Base-by-base conservation (phyloP, 371 early-diverging fungal genomes). In the Spiromyces aspiralis region DNA sequence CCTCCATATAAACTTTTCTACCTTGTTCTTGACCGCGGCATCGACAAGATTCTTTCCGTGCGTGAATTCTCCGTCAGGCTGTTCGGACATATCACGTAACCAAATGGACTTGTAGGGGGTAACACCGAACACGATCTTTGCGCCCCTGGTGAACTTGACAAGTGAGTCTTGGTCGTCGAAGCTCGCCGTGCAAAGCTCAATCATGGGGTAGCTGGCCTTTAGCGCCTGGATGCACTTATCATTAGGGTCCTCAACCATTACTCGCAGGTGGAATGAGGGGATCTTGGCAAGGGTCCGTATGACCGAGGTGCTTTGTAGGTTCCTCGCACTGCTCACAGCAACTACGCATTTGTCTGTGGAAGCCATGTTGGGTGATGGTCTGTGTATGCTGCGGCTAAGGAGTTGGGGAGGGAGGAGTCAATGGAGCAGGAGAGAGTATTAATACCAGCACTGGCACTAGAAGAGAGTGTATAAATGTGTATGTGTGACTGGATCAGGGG, bases 11-110 rank as follows among this genome's bases (percentile, higher is more conserved):
- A 35, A 35, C 35, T 10, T 35, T 4, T 44, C 4, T 25, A 60
- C 63, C 20, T 54, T 49, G 0, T 47, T 53, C 0, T 27, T 47
- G 24, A 60, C 59, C 0, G 63, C 63, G 12, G 63, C 60, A n/a
- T 63, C 60, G 10, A 56, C 46, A 4, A 54, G 45, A 20, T 48
- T 49, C 43, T 50, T 59, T 35, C 63, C 63, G 16, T 62, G 63
- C 3, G n/a, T 23, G 6, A 24, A 55, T 45, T 62, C 60, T 4
- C 55, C 50, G 6, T 26, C 27, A 3, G 3, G 2, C 3, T 45
- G 35, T 12, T 43, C 53, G 1, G 27, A 19, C 44, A 51, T 42
- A 22, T 27, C 28, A n/a, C n/a, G n/a, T n/a, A n/a, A n/a, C n/a
- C n/a, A n/a, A n/a, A n/a, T n/a, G n/a, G n/a, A n/a, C n/a, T n/a